Conservation (phyloP, 192 early-diverging fungal species). For the Dispira simplex region DNA sequence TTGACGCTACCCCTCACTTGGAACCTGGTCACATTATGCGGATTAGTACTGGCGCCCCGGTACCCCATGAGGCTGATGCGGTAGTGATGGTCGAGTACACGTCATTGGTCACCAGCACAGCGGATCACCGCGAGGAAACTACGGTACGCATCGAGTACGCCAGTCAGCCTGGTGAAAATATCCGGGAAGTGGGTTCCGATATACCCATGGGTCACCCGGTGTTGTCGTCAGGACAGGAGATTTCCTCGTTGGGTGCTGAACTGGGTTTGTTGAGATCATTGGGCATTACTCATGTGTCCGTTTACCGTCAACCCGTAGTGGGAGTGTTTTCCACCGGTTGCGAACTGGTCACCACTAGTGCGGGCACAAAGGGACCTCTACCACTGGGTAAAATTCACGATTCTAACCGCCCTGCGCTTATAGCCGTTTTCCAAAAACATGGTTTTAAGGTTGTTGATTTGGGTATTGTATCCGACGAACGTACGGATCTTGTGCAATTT, state of each 20-base stretch:
- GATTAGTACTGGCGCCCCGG: constrained; percentile 75
- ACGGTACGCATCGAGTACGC: constrained; percentile 22
- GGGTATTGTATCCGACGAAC: constrained; percentile 58
- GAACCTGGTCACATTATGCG: constrained; percentile 46
- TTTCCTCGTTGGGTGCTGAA: constrained; percentile 66
- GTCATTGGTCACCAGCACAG: constrained; percentile 33
- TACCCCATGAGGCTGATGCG: constrained; percentile 70
- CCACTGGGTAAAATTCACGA: constrained; percentile 59
- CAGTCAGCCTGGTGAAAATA: constrained; percentile 30
- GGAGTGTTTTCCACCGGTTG: constrained; percentile 83
- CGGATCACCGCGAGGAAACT: constrained; percentile 39
- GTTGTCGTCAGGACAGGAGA: constrained; percentile 29
- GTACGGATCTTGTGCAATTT: constrained; percentile 30
- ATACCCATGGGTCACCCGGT: constrained; percentile 43
- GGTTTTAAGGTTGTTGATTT: constrained; percentile 57
- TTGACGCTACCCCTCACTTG: constrained; percentile 17
- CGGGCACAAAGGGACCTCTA: not conserved
- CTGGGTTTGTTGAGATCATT: constrained; percentile 69
- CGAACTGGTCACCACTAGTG: constrained; percentile 36
- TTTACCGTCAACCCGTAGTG: constrained; percentile 46
- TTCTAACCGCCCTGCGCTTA: constrained; percentile 67
- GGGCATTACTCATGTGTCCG: constrained; percentile 40
- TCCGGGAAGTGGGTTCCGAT: constrained; percentile 73
- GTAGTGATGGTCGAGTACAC: constrained; percentile 98
- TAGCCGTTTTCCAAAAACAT: constrained; percentile 37